Conservation (phyloP, 208 protist genomes). For the Leishmania major region DNA sequence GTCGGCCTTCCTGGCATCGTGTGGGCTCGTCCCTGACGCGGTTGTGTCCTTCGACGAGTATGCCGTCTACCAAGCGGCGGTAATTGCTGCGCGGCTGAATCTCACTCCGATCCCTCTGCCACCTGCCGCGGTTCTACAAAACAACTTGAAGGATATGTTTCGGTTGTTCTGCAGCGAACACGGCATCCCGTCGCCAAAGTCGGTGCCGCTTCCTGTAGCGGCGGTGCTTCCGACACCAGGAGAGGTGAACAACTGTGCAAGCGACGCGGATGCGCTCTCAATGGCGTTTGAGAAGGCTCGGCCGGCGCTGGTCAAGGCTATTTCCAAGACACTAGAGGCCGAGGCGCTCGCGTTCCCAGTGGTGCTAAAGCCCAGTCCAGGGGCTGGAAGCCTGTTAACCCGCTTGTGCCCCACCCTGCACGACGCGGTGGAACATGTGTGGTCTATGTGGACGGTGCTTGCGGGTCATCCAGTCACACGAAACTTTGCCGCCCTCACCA, state of each 20-base stretch:
- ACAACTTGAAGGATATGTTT: conserved; percentile 65
- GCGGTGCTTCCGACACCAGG: conserved; percentile 1
- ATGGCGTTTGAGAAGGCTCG: conserved; percentile 5
- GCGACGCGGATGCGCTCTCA: background rate
- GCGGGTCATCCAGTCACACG: conserved; percentile 42
- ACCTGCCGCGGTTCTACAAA: conserved; percentile 40
- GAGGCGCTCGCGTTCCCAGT: conserved; percentile 47
- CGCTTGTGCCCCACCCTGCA: conserved; percentile 40
- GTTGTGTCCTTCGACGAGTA: conserved; percentile 90
- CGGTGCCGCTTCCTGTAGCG: conserved; percentile 11
- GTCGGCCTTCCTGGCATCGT: conserved; percentile 26
- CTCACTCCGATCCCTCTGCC: conserved; percentile 57
- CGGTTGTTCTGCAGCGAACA: conserved; percentile 48
- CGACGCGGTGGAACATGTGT: conserved; percentile 53
- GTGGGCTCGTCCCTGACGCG: conserved; percentile 39
- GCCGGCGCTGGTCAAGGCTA: background rate
- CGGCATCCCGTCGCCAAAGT: conserved; percentile 40
- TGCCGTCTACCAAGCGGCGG: conserved; percentile 66
- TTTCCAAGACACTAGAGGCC: background rate
- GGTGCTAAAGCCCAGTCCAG: conserved; percentile 80
- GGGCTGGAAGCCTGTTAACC: conserved; percentile 65
- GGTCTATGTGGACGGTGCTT: conserved; percentile 47
- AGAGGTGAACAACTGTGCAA: background rate
- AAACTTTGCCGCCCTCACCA: conserved; percentile 45
- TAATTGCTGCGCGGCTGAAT: conserved; percentile 33